Base-by-base conservation (phyloP, 768 basidiomycete genomes). In the Auriculariales sp. region DNA sequence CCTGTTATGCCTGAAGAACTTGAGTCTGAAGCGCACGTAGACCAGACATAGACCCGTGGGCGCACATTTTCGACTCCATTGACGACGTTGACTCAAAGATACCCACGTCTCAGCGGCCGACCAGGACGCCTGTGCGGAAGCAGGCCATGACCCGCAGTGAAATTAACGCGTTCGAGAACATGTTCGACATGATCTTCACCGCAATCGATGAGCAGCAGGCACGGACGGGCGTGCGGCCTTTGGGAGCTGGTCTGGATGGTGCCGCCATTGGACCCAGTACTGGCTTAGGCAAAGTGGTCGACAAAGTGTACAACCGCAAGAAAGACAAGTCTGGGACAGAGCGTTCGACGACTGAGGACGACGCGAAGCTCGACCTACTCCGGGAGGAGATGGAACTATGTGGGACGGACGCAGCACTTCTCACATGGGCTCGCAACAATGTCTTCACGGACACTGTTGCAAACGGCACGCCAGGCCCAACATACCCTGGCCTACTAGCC, bases 401-500 rank as follows among this genome's bases (percentile, higher is more conserved):
- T 55, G 65, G 71, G 22, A 81, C 72, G 5, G 89, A 91, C 57
- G 66, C 73, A 51, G 71, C 83, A 48, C 70, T 92, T 15, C 68
- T 91, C 47, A 71, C 77, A 30, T 92, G 89, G 89, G 77, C 81
- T 10, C 64, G 72, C 57, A 63, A 65, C 14, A 76, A 82, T 47
- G 74, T 91, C 2, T 92, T 91, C 56, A 76, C 65, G 14, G 74
- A 77, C 55, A 53, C 55, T 34, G 57, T 60, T 14, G 33, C 15
- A 64, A 34, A 70, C 67, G 1, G 62, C 67, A 45, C 65, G 79
- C 6, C 81, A 81, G 52, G 74, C 78, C 70, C 75, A 0, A 70
- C 76, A 17, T 94, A 93, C 59, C 79, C 88, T 0, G 73, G 79
- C 54, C 67, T 91, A 29, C 71, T 95, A 50, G 79, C 84, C 4